These are phyloP conservation scores for Rhytidhysteron rufulum DNA, from an alignment of 2,329 filamentous ascomycete genomes.

Conservation along the genomic window DNA sequence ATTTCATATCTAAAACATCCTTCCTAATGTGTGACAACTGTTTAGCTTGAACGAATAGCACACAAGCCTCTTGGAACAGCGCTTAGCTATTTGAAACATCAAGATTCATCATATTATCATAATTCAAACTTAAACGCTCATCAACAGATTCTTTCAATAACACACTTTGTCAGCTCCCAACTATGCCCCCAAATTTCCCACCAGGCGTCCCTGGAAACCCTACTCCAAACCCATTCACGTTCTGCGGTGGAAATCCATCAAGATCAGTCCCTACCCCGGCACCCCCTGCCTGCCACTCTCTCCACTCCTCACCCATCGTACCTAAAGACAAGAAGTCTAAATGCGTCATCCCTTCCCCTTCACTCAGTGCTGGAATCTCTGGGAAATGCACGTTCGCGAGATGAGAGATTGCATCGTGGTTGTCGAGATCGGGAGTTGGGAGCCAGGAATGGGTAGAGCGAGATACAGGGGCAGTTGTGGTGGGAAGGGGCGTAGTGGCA, in stretches of 20 bases:
- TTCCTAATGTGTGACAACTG: no score
- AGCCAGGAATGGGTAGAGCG: constrained; percentile 20
- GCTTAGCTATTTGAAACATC: no score
- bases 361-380: constrained; percentile 18
- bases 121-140: no score
- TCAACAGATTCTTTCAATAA: not conserved
- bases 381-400: constrained; percentile 32
- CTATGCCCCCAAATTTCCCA: constrained; percentile 5
- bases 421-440: constrained; percentile 22
- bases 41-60: no score
- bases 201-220: not conserved
- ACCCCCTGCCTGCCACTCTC: constrained; percentile 12
- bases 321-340: constrained; percentile 28
- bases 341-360: constrained; percentile 18
- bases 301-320: constrained; percentile 16
- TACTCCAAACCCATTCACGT: constrained; percentile 7
- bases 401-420: constrained; percentile 17
- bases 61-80: no score
- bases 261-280: constrained; percentile 17
- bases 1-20: no score
- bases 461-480: not conserved
- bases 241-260: constrained; percentile 25
- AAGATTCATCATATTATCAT: no score
- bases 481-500: constrained; percentile 4
- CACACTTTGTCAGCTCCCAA: constrained; percentile 1